Evolutionary conservation across 768 basidiomycete genomes (phyloP).

Genomic region (Pulveroboletus sp.): DNA sequence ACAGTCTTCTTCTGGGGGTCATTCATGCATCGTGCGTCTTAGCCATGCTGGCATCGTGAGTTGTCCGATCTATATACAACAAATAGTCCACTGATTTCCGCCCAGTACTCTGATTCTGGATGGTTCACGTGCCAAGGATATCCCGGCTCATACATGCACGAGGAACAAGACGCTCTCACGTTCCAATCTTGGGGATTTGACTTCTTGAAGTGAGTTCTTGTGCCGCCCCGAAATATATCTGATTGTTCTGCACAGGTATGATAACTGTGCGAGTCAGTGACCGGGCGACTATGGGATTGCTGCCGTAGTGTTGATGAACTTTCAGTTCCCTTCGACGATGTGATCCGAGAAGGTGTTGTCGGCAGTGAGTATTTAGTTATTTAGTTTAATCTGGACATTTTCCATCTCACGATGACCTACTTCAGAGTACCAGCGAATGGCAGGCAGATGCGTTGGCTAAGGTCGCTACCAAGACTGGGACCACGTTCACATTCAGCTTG

Average conservation of each 20-base stretch:
- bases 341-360: constrained; percentile 49
- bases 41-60: constrained; percentile 62
- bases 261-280: constrained; percentile 52
- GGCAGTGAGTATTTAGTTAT: constrained; percentile 39
- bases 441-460: constrained; percentile 50
- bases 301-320: not conserved
- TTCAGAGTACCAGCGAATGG: constrained; percentile 57
- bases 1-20: not conserved
- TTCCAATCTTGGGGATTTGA: constrained; percentile 66
- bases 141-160: constrained; percentile 60
- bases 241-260: constrained; percentile 39
- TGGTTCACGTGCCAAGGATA: constrained; percentile 62
- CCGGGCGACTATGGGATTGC: not conserved
- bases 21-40: constrained; percentile 4
- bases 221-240: not conserved
- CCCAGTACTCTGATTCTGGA: constrained; percentile 61
- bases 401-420: not conserved
- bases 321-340: constrained; percentile 52
- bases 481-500: constrained; percentile 55
- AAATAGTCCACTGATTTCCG: not conserved
- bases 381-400: not conserved
- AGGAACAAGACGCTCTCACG: constrained; percentile 53
- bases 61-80: not conserved
- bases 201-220: constrained; percentile 48
- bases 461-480: constrained; percentile 43